Conservation (phyloP, 306 rosid genomes). For the Citrullus mucosospermus region DNA sequence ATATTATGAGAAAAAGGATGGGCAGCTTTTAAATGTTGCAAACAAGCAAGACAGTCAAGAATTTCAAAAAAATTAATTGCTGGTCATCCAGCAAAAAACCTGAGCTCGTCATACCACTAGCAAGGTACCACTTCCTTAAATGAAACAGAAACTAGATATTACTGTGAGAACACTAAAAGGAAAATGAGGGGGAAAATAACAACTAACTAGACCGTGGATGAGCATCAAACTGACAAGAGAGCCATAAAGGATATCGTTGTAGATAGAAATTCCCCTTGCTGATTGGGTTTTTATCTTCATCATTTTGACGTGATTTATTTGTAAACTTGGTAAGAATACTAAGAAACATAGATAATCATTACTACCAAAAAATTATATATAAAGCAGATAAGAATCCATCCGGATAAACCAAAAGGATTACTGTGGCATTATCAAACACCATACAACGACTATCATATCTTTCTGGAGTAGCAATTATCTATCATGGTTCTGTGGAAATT, state of each 20-base stretch:
- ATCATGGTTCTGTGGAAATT: neutral
- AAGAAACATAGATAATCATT: neutral
- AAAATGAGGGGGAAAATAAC: neutral
- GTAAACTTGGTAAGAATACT: neutral
- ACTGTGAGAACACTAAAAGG: neutral
- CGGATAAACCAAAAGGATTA: neutral
- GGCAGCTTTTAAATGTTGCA: neutral
- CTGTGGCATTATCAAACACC: neutral
- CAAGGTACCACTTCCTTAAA: neutral
- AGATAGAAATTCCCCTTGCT: neutral
- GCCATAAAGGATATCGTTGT: neutral
- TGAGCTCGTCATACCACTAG: neutral
- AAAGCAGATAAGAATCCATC: neutral
- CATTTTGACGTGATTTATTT: neutral
- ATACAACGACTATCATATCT: neutral
- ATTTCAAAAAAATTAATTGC: neutral
- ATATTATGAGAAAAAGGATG: slow-evolving; percentile 26
- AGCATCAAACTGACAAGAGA: neutral
- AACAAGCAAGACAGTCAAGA: neutral
- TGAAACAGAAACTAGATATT: neutral
- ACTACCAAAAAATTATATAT: neutral
- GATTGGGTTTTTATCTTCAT: neutral
- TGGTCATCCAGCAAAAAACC: neutral
- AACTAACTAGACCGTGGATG: neutral
- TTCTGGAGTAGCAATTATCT: neutral